phyloP scores from a whole-genome alignment of 805 yeast genomes.

The Saccharomycopsis synnaedendra region DNA sequence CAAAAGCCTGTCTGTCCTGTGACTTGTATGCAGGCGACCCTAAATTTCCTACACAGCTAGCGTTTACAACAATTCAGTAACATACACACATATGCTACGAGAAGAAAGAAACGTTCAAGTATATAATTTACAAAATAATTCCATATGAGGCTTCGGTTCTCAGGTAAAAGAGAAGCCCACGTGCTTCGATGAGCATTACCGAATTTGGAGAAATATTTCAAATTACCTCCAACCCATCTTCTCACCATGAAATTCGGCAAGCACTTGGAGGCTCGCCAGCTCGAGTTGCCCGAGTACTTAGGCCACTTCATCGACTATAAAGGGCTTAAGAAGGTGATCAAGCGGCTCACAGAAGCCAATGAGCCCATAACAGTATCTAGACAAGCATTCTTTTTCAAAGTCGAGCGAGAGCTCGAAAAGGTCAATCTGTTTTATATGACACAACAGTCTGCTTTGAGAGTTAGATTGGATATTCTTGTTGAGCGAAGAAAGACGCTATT shows the following conservation, averaged over 20 bases:
- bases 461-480: constrained; percentile 64
- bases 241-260: constrained; percentile 78
- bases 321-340: constrained; percentile 83
- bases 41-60: no score
- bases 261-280: constrained; percentile 84
- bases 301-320: constrained; percentile 92
- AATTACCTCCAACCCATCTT: no score
- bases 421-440: constrained; percentile 87
- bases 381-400: constrained; percentile 60
- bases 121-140: no score
- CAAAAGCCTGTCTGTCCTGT: no score
- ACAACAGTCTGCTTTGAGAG: constrained; percentile 78
- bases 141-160: no score
- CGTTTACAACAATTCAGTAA: no score
- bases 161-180: no score
- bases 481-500: constrained; percentile 53
- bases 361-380: constrained; percentile 45
- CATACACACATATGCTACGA: no score
- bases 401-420: constrained; percentile 92
- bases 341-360: constrained; percentile 69
- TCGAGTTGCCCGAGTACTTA: constrained; percentile 91
- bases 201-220: no score
- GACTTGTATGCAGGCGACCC: no score
- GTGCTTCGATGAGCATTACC: no score
- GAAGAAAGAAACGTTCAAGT: no score